Percentiles rank a stretch among this genome's conserved stretches.
phyloP scores from a whole-genome alignment of 176 grass and related monocot genomes.

The Poa annua region DNA sequence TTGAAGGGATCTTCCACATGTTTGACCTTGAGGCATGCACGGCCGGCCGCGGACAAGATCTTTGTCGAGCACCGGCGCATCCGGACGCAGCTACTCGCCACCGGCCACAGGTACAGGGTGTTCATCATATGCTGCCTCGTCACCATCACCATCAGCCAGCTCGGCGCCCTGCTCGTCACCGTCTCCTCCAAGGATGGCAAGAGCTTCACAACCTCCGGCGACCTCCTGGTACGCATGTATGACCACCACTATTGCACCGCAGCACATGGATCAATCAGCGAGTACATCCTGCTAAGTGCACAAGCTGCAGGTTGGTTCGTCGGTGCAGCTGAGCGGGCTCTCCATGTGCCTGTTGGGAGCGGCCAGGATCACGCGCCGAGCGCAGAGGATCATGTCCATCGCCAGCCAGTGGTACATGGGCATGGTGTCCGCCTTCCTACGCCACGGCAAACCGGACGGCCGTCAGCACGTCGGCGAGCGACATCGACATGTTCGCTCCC shows the following conservation, averaged over 20 bases:
- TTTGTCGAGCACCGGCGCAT: slow-evolving; percentile 75
- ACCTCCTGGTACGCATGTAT: slow-evolving; percentile 50
- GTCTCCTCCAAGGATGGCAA: slow-evolving; percentile 68
- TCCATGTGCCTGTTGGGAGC: slow-evolving; percentile 89
- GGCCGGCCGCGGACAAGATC: slow-evolving; percentile 45
- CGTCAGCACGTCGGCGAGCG: slow-evolving; percentile 10
- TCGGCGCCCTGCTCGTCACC: slow-evolving; percentile 63
- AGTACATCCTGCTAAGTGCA: no score
- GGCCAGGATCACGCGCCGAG: slow-evolving; percentile 81
- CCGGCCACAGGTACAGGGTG: slow-evolving; percentile 76
- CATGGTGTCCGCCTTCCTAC: slow-evolving; percentile 32
- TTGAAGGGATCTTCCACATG: slow-evolving; percentile 84
- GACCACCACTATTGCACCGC: no score
- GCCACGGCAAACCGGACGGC: slow-evolving; percentile 31
- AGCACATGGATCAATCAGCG: neutral
- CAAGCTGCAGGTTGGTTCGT: slow-evolving; percentile 73
- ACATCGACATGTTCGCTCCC: slow-evolving; percentile 28
- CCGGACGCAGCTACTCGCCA: slow-evolving; percentile 61
- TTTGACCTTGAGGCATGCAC: slow-evolving; percentile 62
- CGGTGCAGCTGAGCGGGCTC: slow-evolving; percentile 87
- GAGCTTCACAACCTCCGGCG: slow-evolving; percentile 83
- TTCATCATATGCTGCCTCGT: slow-evolving; percentile 84
- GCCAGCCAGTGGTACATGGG: slow-evolving; percentile 81
- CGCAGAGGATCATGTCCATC: slow-evolving; percentile 73
- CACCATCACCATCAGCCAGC: slow-evolving; percentile 78